phyloP scores from a whole-genome alignment of 306 rosid species.

The Astragalus glycyphyllos region DNA sequence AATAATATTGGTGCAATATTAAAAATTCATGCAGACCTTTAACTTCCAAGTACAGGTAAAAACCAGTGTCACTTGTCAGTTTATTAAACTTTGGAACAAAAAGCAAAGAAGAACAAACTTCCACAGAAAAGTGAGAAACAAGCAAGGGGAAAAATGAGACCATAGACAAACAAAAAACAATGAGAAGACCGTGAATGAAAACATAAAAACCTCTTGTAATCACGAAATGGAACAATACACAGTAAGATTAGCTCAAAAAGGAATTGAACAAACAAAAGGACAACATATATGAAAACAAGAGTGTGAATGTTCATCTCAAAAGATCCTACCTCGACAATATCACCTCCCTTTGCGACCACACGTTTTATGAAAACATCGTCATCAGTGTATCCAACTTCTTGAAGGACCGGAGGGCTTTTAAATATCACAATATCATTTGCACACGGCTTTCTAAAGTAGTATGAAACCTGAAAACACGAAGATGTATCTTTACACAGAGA shows the following conservation, averaged over 20 bases:
- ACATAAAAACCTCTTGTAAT: not conserved
- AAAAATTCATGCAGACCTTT: slow-evolving; percentile 5
- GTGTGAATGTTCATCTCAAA: slow-evolving; percentile 22
- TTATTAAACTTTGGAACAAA: slow-evolving; percentile 8
- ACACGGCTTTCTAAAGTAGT: slow-evolving; percentile 93
- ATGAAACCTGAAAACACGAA: slow-evolving; percentile 74
- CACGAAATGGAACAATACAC: slow-evolving; percentile 15
- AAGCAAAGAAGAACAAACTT: slow-evolving; percentile 2
- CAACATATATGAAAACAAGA: slow-evolving; percentile 1
- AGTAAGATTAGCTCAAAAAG: slow-evolving; percentile 1
- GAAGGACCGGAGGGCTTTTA: slow-evolving; percentile 96
- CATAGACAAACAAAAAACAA: slow-evolving; percentile 7
- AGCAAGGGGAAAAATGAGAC: not conserved
- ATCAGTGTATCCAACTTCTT: slow-evolving; percentile 90
- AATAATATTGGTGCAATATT: slow-evolving; percentile 30
- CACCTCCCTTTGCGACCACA: slow-evolving; percentile 91
- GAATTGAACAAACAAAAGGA: slow-evolving; percentile 21
- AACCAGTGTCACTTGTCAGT: slow-evolving; percentile 20
- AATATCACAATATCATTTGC: slow-evolving; percentile 91
- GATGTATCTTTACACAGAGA: slow-evolving; percentile 27
- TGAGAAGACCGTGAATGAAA: not conserved
- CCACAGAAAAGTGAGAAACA: not conserved
- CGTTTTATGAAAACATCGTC: slow-evolving; percentile 95
- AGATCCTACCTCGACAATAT: slow-evolving; percentile 78
- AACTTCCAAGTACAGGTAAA: slow-evolving; percentile 21